Base-by-base conservation (phyloP, 78 protist genomes). In the Emiliania huxleyi region DNA sequence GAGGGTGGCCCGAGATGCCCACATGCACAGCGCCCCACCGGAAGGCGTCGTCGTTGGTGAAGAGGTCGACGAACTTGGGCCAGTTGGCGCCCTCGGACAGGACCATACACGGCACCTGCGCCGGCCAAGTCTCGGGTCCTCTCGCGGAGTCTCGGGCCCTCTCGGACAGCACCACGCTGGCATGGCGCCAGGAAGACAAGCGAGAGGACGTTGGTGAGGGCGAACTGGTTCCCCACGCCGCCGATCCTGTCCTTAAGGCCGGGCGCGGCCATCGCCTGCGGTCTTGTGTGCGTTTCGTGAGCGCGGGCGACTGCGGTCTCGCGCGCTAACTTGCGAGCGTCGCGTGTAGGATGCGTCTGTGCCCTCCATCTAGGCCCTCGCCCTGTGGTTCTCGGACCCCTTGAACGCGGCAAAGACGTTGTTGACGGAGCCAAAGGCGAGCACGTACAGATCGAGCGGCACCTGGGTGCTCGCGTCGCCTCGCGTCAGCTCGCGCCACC, bases 341-440 rank as follows among this genome's bases (percentile, higher is more conserved):
- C 23, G 37, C n/a, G 19, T 4, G 42, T 19, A 2, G 46, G 42
- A 42, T 42, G 83, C 83, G 46, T 8, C 37, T 5, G n/a, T 15
- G 5, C 71, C 87, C 87, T 62, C 42, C 87, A 71, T 42, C n/a
- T 69, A 0, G 26, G 69, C n/a, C 92, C 69, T 90, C 40, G 71
- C 87, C 92, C 42, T 77, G 44, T 8, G 23, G 75, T 91, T 91
- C 90, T 91, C 93, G 33, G 56, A 4, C 79, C 90, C 93, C 93
- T 79, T 91, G 93, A 91, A 79, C 29, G 93, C 93, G 40, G 93
- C 93, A 44, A 79, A 77, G 22, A 91, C 35, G 79, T 91, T 91
- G 90, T 69, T 77, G 19, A 79, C 0, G 18, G 55, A 79, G 35
- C 56, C 93, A 1, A 81, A 18, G 56, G 55, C 37, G 48, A 91